Conservation (phyloP, 495 filamentous ascomycete species). For the Annulohypoxylon bovei region DNA sequence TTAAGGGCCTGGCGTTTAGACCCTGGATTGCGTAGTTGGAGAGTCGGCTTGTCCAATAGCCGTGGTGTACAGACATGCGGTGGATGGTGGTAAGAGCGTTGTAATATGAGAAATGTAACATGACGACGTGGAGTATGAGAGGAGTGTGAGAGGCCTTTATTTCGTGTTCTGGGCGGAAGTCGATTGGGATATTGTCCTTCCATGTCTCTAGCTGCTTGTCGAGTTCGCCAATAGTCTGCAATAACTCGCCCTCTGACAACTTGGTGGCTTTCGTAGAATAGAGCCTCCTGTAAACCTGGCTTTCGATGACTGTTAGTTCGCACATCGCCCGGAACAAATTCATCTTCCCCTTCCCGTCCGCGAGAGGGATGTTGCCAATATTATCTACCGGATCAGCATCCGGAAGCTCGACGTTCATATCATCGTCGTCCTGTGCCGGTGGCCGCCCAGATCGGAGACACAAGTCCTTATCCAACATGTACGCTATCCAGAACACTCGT, state of each 20-base stretch:
- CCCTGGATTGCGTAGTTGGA: constrained; percentile 96
- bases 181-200: constrained; percentile 94
- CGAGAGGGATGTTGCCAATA: constrained; percentile 90
- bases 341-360: constrained; percentile 89
- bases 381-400: constrained; percentile 91
- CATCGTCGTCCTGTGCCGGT: constrained; percentile 95
- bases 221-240: constrained; percentile 96
- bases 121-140: constrained; percentile 88
- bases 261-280: constrained; percentile 93
- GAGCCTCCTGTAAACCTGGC: constrained; percentile 91
- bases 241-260: constrained; percentile 89
- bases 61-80: constrained; percentile 97
- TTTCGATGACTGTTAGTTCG: constrained; percentile 89
- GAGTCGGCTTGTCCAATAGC: constrained; percentile 95
- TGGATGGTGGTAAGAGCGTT: constrained; percentile 98
- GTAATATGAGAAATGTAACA: constrained; percentile 96
- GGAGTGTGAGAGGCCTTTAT: constrained; percentile 91
- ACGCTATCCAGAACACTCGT: constrained; percentile 98
- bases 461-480: constrained; percentile 94
- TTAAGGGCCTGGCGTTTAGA: constrained; percentile 86
- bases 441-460: constrained; percentile 92
- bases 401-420: constrained; percentile 97
- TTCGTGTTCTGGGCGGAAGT: constrained; percentile 94
- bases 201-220: constrained; percentile 93
- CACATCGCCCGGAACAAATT: constrained; percentile 94